phyloP scores from a whole-genome alignment of 2,329 filamentous ascomycete species.

The Claviceps cyperi region DNA sequence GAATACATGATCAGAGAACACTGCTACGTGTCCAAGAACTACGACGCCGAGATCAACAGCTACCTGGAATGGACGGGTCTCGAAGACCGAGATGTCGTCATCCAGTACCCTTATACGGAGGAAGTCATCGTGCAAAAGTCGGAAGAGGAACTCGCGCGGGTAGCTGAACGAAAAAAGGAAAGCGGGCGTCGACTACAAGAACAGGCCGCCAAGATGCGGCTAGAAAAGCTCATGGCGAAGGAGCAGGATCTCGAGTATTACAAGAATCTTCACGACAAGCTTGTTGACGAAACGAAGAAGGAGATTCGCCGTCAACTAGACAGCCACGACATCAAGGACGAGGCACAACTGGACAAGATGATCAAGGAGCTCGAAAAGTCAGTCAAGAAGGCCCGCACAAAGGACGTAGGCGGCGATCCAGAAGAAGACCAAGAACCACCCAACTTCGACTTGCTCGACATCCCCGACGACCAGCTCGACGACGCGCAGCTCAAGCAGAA shows the following conservation, averaged over 20 bases:
- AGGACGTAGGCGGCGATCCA: conserved; percentile 72
- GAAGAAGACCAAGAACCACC: conserved; percentile 72
- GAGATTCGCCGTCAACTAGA: conserved; percentile 77
- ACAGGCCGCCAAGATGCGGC: conserved; percentile 90
- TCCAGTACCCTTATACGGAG: conserved; percentile 90
- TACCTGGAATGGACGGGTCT: conserved; percentile 87
- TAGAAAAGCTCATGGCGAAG: conserved; percentile 90
- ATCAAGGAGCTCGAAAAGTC: conserved; percentile 84
- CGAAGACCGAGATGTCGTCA: conserved; percentile 74
- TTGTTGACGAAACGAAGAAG: conserved; percentile 74
- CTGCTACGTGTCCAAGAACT: conserved; percentile 77
- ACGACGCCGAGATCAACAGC: conserved; percentile 58
- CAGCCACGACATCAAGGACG: conserved; percentile 82
- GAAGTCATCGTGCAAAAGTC: conserved; percentile 83
- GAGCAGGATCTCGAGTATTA: conserved; percentile 93
- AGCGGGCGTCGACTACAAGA: conserved; percentile 83
- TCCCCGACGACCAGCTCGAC: conserved; percentile 84
- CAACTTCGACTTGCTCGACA: conserved; percentile 75
- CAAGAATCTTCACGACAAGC: conserved; percentile 60
- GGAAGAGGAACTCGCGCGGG: conserved; percentile 78
- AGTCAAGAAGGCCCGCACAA: conserved; percentile 79
- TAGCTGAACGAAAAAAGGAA: conserved; percentile 90
- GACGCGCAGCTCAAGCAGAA: conserved; percentile 87
- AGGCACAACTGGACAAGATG: conserved; percentile 67
- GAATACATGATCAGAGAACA: conserved; percentile 80